A percentile compares a stretch with the other conserved stretches of the same genome.
phyloP scores from a whole-genome alignment of 768 basidiomycete species.

The Psilocybe cyanescens region DNA sequence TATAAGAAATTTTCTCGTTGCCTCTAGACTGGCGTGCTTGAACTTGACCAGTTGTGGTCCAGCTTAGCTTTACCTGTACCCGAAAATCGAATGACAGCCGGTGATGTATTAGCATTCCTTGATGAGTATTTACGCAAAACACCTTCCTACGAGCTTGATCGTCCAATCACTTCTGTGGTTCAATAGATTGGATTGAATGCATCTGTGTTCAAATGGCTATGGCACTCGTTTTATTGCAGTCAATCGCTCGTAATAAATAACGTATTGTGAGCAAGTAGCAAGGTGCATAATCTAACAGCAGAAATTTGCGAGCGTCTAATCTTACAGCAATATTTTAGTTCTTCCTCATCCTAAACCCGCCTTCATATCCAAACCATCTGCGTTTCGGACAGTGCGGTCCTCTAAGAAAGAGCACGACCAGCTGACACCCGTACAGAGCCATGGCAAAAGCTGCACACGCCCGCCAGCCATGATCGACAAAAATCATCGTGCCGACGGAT shows the following conservation, averaged over 20 bases:
- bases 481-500: slow-evolving; percentile 63
- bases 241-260: no score
- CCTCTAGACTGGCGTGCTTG: not conserved
- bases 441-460: slow-evolving; percentile 58
- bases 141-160: not conserved
- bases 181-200: no score
- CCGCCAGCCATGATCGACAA: slow-evolving; percentile 65
- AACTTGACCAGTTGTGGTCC: not conserved
- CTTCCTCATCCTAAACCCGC: slow-evolving; percentile 36
- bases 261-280: no score
- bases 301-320: no score
- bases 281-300: no score
- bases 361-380: slow-evolving; percentile 60
- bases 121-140: slow-evolving; percentile 3
- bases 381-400: slow-evolving; percentile 60
- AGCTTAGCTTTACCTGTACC: not conserved
- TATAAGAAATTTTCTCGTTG: not conserved
- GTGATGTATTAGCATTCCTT: not conserved
- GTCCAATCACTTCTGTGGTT: not conserved
- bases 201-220: no score
- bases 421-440: slow-evolving; percentile 52
- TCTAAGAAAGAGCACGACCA: slow-evolving; percentile 55
- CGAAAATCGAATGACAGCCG: not conserved
- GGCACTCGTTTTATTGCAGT: no score
- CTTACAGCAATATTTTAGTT: not conserved